Evolutionary conservation across 1,284 basidiomycete genomes (phyloP), one percentile per base, ranked within the genome.

Genomic region (Ceratobasidium sp.): DNA sequence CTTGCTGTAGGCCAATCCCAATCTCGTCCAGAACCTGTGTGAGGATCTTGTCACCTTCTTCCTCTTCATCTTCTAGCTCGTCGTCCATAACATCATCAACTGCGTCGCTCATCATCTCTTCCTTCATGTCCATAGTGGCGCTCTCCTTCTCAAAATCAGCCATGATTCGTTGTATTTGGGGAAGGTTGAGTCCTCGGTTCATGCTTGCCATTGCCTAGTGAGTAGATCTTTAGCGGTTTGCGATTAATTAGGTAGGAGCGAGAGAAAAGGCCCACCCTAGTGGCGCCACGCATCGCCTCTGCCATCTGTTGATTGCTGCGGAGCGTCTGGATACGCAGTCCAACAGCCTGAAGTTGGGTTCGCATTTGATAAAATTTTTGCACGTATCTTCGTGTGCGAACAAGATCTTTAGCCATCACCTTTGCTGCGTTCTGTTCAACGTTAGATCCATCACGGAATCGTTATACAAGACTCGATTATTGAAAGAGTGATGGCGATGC

Each of bases 331-430:
- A 99, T 98, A 80, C 98, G 91, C 78, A 99, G 87, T 20, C 94
- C 93, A 62, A 99, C 96, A 6, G 97, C 98, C 85, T 99, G 98
- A 0, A 99, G 89, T 84, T 99, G 98, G 0, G 98, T 99, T 79
- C 95, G 91, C 97, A 99, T 99, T 84, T 97, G 96, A 83, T 98
- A 96, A 87, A 99, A 99, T 85, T 99, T 99, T 85, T 99, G 96
- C 44, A 98, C 90, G 84, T 99, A 99, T 83, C 95, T 90, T 69
- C 98, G 89, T 38, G 97, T 99, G 80, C 98, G 90, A 80, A 99
- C 96, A 77, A 99, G 92, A 84, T 99, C 98, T 85, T 98, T 98
- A 50, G 98, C 98, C 93, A 99, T 98, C 80, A 99, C 94, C 88
- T 99, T 99, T 88, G 97, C 99, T 15, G 96, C 96, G 84, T 96